Evolutionary conservation across 208 protist species (phyloP).

Genomic region (Acanthamoeba sp.): DNA sequence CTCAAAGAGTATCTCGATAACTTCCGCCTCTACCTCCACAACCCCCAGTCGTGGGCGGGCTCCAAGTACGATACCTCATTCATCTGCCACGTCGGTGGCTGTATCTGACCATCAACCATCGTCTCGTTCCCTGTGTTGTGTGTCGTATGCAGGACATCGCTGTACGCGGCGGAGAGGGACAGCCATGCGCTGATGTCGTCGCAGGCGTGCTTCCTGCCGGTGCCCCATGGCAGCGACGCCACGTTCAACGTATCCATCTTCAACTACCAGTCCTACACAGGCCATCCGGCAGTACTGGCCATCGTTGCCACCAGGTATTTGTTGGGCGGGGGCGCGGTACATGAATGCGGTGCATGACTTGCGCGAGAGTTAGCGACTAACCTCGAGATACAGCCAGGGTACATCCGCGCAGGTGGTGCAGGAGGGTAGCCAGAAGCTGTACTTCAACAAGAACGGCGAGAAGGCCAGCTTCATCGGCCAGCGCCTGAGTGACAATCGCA

Average conservation of each 20-base stretch:
- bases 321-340: too few species aligned
- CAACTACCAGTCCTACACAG: constrained; percentile 64
- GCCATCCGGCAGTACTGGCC: constrained; percentile 62
- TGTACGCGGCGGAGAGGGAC: constrained; percentile 32
- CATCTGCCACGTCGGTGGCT: background rate
- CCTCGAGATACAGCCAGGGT: background rate
- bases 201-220: constrained; percentile 74
- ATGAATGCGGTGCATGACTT: background rate
- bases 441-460: constrained; percentile 76
- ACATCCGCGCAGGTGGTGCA: constrained; percentile 76
- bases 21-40: constrained; percentile 71
- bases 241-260: constrained; percentile 75
- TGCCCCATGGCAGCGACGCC: constrained; percentile 53
- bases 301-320: constrained; percentile 58
- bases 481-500: constrained; percentile 65
- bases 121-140: background rate
- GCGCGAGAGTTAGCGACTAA: background rate
- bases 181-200: constrained; percentile 71
- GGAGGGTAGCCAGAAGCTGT: constrained; percentile 54
- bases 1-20: constrained; percentile 74
- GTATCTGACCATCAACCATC: too few species aligned
- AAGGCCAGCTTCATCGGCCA: constrained; percentile 73
- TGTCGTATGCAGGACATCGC: constrained; percentile 35
- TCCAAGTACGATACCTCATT: constrained; percentile 7
- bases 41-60: constrained; percentile 41